Evolutionary conservation across 1,284 basidiomycete genomes (phyloP), one percentile per base, ranked within the genome.

Genomic region (Fistulina hepatica): DNA sequence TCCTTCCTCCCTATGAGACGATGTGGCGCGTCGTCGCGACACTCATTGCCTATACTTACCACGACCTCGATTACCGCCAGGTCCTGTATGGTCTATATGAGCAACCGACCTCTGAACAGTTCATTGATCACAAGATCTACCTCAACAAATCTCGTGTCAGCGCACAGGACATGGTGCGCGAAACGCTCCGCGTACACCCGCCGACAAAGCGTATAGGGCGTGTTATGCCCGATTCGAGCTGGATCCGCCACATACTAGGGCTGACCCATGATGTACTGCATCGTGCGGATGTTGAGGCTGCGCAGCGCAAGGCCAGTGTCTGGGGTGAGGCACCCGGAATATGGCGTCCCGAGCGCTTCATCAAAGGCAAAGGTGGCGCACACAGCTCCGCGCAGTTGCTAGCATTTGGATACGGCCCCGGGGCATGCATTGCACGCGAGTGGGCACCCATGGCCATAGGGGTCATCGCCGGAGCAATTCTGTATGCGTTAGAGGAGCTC

Each of bases 21-120:
- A 55, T 76, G 33, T 77, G 76, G 76, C 63, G 72, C 12, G 63
- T 76, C n/a, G 57, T 73, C 33, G 73, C 74, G 2, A 57, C 60
- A 1, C 51, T 61, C 1, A 48, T 69, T 4, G 64, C 65, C 0
- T 55, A 62, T 37, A 7, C 9, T 3, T 13, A 16, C 28, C 39
- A 52, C 13, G 49, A 61, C 17, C 35, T 19, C 2, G 36, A 26
- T 6, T 45, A 54, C 36, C 47, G 50, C 13, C 33, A 48, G 10
- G 45, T 54, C 0, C 65, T 74, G 40, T 39, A 48, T 9, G 52
- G 55, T 2, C 62, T 73, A 38, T 53, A 61, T n/a, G 51, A 52
- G 7, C 50, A 56, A 17, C 68, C 71, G 0, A 53, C 52, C 3
- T 40, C 50, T 3, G 40, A 34, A 7, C 56, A 60, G 22, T 73